Percentiles rank a stretch among this genome's conserved stretches.
Evolutionary conservation across 768 basidiomycete genomes (phyloP).

Genomic region (Coprinellus aureogranulatus): DNA sequence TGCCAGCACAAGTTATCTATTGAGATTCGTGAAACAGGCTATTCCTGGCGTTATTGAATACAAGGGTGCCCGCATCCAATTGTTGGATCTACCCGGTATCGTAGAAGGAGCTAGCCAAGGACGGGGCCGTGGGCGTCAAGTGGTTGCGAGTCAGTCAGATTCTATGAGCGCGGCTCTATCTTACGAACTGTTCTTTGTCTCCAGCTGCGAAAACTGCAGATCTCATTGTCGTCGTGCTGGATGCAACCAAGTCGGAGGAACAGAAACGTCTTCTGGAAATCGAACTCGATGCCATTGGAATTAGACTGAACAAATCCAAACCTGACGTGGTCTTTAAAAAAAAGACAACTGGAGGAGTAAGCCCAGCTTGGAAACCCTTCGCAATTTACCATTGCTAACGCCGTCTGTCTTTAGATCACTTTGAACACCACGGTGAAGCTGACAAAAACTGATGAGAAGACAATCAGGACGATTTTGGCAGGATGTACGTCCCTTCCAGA

Average conservation of each 20-base stretch:
- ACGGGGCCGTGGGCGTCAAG: slow-evolving; percentile 91
- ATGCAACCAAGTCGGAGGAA: slow-evolving; percentile 90
- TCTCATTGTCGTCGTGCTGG: slow-evolving; percentile 89
- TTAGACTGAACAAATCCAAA: slow-evolving; percentile 83
- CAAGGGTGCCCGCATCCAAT: slow-evolving; percentile 87
- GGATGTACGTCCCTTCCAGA: slow-evolving; percentile 55
- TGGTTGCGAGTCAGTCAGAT: slow-evolving; percentile 76
- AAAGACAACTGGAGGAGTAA: slow-evolving; percentile 87
- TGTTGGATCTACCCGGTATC: slow-evolving; percentile 94
- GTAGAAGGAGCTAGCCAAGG: slow-evolving; percentile 90
- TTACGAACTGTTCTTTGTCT: not conserved
- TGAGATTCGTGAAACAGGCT: slow-evolving; percentile 46
- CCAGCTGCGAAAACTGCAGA: slow-evolving; percentile 87
- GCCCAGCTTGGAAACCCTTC: slow-evolving; percentile 22
- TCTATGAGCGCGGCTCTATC: not conserved
- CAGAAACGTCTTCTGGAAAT: slow-evolving; percentile 85
- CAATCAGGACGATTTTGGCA: slow-evolving; percentile 88
- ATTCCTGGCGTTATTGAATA: slow-evolving; percentile 98
- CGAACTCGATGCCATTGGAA: slow-evolving; percentile 95
- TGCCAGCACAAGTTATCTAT: not conserved
- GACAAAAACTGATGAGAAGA: slow-evolving; percentile 93
- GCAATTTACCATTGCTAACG: not conserved
- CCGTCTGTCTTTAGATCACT: slow-evolving; percentile 58
- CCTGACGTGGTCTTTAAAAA: slow-evolving; percentile 96
- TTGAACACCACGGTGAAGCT: slow-evolving; percentile 91